Conservation (phyloP, 2,329 filamentous ascomycete species). For the Dothistroma pini region DNA sequence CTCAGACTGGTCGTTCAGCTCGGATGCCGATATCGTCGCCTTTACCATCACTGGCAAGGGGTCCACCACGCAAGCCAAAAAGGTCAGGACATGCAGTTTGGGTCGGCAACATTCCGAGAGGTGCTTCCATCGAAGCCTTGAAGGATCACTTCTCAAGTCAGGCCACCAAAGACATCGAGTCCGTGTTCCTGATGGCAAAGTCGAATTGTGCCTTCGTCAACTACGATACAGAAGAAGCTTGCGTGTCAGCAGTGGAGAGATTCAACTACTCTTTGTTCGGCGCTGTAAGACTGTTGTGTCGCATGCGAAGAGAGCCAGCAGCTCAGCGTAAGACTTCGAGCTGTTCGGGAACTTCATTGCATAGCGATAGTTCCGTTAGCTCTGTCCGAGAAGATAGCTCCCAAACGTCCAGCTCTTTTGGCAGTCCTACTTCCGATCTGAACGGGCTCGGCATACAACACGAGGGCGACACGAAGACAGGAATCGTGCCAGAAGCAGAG, state of each 20-base stretch:
- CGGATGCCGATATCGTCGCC: conserved; percentile 18
- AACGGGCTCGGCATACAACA: conserved; percentile 1
- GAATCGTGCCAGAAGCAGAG: not conserved
- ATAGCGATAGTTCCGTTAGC: not conserved
- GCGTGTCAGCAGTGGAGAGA: conserved; percentile 69
- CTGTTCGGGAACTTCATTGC: not conserved
- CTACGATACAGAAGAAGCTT: conserved; percentile 75
- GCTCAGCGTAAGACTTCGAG: not conserved
- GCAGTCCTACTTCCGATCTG: not conserved
- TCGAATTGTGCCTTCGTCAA: conserved; percentile 98
- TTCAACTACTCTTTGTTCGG: conserved; percentile 90
- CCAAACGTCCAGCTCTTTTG: not conserved
- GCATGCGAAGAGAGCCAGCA: conserved; percentile 55
- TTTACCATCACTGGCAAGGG: conserved; percentile 42
- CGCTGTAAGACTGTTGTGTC: conserved; percentile 80
- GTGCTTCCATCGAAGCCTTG: conserved; percentile 74
- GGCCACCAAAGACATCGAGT: conserved; percentile 71
- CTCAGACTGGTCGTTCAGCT: not conserved
- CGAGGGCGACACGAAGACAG: not conserved
- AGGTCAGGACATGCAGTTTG: conserved; percentile 83
- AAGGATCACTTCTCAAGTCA: conserved; percentile 86
- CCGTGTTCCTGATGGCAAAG: conserved; percentile 88
- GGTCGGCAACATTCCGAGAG: conserved; percentile 89
- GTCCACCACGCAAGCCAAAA: conserved; percentile 62
- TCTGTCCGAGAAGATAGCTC: not conserved